These are phyloP conservation scores for Collariella sp. DNA, from an alignment of 495 filamentous ascomycete species.

Conservation along the genomic window DNA sequence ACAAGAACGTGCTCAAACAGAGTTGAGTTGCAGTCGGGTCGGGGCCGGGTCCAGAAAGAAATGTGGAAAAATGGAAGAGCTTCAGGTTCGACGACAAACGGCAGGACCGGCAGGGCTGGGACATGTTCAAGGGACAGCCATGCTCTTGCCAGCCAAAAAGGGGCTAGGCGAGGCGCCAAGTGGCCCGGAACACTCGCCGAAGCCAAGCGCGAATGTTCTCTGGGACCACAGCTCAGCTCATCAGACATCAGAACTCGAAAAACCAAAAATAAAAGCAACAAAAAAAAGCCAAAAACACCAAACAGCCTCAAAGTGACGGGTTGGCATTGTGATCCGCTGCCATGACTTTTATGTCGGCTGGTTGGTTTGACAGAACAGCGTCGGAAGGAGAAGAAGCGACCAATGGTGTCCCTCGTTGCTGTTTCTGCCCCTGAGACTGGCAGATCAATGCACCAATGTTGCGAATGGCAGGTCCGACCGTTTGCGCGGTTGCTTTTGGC, in stretches of 20 bases:
- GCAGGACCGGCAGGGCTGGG: neutral
- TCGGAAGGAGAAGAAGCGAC: neutral
- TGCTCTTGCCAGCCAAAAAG: neutral
- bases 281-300: neutral
- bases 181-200: slow-evolving; percentile 5
- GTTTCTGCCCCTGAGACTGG: neutral
- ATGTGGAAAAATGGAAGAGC: neutral
- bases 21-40: too few relatives aligned
- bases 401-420: neutral
- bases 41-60: neutral
- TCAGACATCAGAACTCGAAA: neutral
- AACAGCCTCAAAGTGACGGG: too few relatives aligned
- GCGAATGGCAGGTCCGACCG: neutral
- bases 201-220: neutral
- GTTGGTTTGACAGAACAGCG: neutral
- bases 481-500: neutral
- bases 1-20: neutral
- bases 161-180: slow-evolving; percentile 9
- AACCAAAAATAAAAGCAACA: neutral
- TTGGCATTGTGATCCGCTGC: too few relatives aligned
- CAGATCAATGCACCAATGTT: neutral
- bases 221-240: neutral
- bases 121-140: neutral
- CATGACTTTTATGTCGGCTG: neutral
- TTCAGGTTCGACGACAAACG: neutral